Conservation (phyloP, 116 monocot species). For the Cymodocea nodosa region DNA sequence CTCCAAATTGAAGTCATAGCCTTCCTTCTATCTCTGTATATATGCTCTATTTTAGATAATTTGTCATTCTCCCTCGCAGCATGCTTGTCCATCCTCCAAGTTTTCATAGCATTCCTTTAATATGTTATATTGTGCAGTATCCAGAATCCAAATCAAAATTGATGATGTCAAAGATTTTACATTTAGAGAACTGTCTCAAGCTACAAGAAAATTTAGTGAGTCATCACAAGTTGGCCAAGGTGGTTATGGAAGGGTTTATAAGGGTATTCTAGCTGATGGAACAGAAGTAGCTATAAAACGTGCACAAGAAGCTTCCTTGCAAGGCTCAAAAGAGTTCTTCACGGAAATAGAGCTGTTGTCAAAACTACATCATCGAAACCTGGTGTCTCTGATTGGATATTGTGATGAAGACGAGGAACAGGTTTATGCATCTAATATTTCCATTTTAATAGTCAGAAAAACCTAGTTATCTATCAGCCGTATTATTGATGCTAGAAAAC, state of each 20-base stretch:
- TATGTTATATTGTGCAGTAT: constrained; percentile 25
- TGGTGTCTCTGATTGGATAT: constrained; percentile 85
- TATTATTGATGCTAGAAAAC: no score
- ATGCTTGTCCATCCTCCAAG: no score
- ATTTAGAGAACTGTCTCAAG: constrained; percentile 52
- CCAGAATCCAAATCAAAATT: constrained; percentile 51
- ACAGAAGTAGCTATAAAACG: constrained; percentile 77
- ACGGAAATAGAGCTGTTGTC: constrained; percentile 87
- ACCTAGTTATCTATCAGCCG: no score
- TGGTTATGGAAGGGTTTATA: constrained; percentile 89
- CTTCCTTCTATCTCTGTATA: background rate
- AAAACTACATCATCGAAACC: constrained; percentile 78
- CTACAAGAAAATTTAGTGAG: constrained; percentile 50
- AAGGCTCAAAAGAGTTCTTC: constrained; percentile 83
- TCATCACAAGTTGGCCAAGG: constrained; percentile 64
- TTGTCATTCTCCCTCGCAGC: background rate
- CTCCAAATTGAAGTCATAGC: background rate
- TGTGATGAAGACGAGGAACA: constrained; percentile 89
- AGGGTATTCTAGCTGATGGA: constrained; percentile 64
- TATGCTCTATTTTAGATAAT: background rate
- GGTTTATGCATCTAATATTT: constrained; percentile 18
- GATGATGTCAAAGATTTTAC: constrained; percentile 61
- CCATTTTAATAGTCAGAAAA: no score
- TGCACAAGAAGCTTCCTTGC: constrained; percentile 63
- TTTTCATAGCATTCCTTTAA: background rate